These are phyloP conservation scores for Camellia granthamiana DNA, from an alignment of 148 eudicot species.

Conservation along the genomic window DNA sequence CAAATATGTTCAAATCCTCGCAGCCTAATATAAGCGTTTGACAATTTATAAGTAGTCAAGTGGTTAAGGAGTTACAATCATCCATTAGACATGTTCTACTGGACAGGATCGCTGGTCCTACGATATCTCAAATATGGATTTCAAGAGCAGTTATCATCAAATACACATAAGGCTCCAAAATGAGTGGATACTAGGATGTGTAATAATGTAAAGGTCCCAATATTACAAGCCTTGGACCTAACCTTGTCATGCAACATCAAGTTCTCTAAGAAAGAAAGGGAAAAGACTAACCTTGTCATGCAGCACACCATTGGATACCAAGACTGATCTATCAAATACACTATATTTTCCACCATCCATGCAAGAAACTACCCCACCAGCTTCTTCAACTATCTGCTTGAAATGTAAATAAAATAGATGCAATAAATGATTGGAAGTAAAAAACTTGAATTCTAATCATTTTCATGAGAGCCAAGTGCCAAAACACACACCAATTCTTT, in stretches of 20 bases:
- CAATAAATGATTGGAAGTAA: background rate
- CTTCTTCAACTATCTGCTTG: constrained; percentile 95
- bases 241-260: background rate
- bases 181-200: background rate
- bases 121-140: background rate
- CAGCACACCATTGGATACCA: constrained; percentile 78
- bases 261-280: background rate
- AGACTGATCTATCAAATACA: constrained; percentile 89
- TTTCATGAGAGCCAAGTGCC: too few species aligned
- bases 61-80: too few species aligned
- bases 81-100: too few species aligned
- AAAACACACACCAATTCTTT: too few species aligned
- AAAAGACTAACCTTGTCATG: constrained; percentile 64
- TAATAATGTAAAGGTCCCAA: background rate
- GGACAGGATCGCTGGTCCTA: background rate
- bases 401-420: constrained; percentile 8
- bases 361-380: constrained; percentile 86
- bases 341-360: constrained; percentile 90
- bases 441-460: too few species aligned
- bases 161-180: background rate
- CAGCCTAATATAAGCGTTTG: background rate
- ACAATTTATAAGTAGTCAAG: too few species aligned
- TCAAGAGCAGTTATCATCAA: too few species aligned
- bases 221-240: background rate
- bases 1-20: background rate